phyloP scores from a whole-genome alignment of 441 rosid genomes.

The Raphanus hybrid region DNA sequence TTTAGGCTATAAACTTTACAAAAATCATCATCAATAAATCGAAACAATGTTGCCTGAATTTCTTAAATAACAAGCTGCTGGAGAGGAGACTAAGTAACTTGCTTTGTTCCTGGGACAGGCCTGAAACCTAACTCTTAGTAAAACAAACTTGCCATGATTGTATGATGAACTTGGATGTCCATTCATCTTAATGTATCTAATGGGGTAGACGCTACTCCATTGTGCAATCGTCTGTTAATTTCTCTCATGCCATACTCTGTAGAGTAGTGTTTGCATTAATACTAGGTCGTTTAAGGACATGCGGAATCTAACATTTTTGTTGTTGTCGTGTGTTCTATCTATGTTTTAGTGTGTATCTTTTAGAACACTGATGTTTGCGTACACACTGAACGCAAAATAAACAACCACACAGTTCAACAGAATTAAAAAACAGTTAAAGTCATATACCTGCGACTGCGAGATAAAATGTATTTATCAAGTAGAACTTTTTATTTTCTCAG shows the following conservation, averaged over 20 bases:
- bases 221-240: background rate
- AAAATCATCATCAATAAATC: background rate
- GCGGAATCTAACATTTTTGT: background rate
- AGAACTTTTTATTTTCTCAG: conserved; percentile 18
- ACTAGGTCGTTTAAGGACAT: background rate
- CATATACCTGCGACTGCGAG: background rate
- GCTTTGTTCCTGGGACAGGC: background rate
- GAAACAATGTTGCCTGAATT: background rate
- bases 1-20: background rate
- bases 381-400: background rate
- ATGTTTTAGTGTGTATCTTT: background rate
- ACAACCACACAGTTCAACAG: background rate
- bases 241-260: background rate
- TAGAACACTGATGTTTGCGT: background rate
- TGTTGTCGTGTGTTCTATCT: too few relatives aligned
- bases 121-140: background rate
- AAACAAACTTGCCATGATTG: background rate
- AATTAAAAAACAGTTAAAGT: background rate
- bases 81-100: background rate
- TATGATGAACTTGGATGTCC: background rate
- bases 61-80: background rate
- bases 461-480: conserved; percentile 10
- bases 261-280: background rate
- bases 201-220: background rate
- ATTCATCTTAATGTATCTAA: background rate